Base-by-base conservation (phyloP, 805 yeast genomes). In the Ogataea degrootiae region DNA sequence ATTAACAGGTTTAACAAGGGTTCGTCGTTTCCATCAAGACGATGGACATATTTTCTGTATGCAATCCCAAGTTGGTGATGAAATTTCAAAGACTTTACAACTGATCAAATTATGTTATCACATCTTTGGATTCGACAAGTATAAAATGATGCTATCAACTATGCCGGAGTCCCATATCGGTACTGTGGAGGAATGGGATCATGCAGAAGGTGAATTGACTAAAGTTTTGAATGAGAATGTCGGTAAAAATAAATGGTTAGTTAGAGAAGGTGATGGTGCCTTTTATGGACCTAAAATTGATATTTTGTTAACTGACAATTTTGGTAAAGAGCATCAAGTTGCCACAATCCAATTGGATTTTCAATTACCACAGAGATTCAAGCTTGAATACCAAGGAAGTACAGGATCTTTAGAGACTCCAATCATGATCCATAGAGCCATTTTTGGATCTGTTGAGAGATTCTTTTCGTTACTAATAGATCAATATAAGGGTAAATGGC, bases 241-340 rank as follows among this genome's bases (percentile, higher is more conserved):
- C 12, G 82, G 82, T 1, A 69, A 73, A 38, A 49, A 45, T 5
- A 63, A 70, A 5, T 91, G 96, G 95, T 62, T 75, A 16, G 57
- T 87, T 8, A 82, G 90, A 54, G 87, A 82, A 52, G 96, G 95
- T n/a, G 99, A 94, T 65, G 99, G 99, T 34, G 99, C 94, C 1
- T 85, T 85, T 60, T 94, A 94, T 69, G 99, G 99, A 0, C 99
- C 99, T 29, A 92, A 92, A 62, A 89, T 94, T 51, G 99, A 94
- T 65, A 77, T 94, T 39, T 71, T 87, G 45, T 78, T 94, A 44
- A 80, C 80, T 7, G 99, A 94, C 68, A 83, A 85, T 33, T 80
- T 77, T 43, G 85, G 83, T 1, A 90, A 89, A 57, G 76, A 79
- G 50, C 97, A 90, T 65, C 99, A 94, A 68, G 87, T 94, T 2